Conservation (phyloP, 179 eudicot genomes). For the Spergularia azorica region DNA sequence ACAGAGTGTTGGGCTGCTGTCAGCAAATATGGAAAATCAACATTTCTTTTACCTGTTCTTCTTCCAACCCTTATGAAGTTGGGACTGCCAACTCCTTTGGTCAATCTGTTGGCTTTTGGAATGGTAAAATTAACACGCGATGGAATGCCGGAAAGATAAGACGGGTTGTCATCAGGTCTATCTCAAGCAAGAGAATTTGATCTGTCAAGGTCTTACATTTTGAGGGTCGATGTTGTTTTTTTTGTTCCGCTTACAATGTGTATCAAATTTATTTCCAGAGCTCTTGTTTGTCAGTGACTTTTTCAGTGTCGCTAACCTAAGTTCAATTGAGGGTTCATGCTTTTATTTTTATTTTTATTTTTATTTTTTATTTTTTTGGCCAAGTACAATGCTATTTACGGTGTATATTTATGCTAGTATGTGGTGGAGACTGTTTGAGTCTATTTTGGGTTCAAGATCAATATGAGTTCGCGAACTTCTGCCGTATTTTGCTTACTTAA, state of each 20-base stretch:
- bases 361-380: too few species aligned
- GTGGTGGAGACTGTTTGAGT: too few species aligned
- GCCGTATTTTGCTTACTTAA: too few species aligned
- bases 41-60: conserved; percentile 46
- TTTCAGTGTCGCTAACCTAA: too few species aligned
- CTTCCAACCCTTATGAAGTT: conserved; percentile 63
- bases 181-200: conserved; percentile 13
- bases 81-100: conserved; percentile 62
- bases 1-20: conserved; percentile 66
- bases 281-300: not conserved
- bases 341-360: too few species aligned
- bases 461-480: too few species aligned
- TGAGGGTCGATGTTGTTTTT: not conserved
- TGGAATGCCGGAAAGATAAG: conserved; percentile 77
- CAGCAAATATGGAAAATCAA: conserved; percentile 64
- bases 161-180: not conserved
- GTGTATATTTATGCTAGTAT: too few species aligned
- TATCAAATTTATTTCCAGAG: not conserved
- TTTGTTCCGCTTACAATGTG: not conserved
- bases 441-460: too few species aligned
- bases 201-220: not conserved
- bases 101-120: conserved; percentile 71
- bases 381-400: too few species aligned
- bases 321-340: too few species aligned
- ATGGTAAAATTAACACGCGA: conserved; percentile 61